Evolutionary conservation across 345 rosid genomes (phyloP).

Genomic region (Nasturtium officinale): DNA sequence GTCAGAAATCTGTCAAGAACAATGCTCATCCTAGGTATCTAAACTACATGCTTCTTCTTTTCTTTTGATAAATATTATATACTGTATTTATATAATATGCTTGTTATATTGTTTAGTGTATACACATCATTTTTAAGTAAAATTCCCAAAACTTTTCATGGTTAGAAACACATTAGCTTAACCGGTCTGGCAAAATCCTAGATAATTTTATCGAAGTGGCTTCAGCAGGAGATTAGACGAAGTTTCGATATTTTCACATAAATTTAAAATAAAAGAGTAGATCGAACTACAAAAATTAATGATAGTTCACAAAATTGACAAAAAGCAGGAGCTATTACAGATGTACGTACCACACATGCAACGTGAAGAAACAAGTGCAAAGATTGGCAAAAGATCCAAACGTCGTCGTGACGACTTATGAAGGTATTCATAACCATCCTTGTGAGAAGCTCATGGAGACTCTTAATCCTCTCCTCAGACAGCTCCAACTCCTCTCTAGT

Average conservation of each 20-base stretch:
- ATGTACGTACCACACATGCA: constrained; percentile 92
- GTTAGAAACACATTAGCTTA: constrained; percentile 27
- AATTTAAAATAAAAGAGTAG: not conserved
- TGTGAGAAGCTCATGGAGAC: constrained; percentile 91
- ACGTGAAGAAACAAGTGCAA: constrained; percentile 87
- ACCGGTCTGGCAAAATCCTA: not conserved
- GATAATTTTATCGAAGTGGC: not conserved
- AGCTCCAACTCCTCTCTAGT: constrained; percentile 73
- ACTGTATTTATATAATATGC: not conserved
- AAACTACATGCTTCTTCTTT: not conserved
- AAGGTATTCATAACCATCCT: constrained; percentile 84
- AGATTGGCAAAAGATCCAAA: constrained; percentile 73
- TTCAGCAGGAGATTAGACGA: not conserved
- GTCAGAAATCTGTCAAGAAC: constrained; percentile 52
- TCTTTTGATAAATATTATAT: not conserved
- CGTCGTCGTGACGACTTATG: constrained; percentile 83
- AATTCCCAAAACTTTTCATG: not conserved
- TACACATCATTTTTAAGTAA: not conserved
- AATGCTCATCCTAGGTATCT: constrained; percentile 47
- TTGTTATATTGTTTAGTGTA: not conserved
- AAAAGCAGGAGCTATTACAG: constrained; percentile 75
- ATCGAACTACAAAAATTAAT: not conserved
- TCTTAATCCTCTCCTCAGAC: constrained; percentile 82
- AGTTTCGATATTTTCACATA: not conserved
- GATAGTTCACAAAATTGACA: not conserved